A percentile compares a stretch with the other conserved stretches of the same genome.
Evolutionary conservation across 1,139 yeast species (phyloP).

Genomic region (Yamadazyma oceani): DNA sequence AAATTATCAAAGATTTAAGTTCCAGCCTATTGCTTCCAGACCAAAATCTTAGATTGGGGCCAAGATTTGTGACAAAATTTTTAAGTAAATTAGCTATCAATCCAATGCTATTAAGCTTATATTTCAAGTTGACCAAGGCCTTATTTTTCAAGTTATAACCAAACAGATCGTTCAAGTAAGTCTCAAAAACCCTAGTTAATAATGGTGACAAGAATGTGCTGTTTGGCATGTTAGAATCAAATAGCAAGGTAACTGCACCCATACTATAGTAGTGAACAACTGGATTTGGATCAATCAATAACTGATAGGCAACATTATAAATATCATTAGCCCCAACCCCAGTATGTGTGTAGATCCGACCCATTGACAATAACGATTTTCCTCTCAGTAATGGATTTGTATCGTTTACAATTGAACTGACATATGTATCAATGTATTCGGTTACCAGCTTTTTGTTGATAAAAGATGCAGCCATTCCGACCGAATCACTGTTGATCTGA

Average conservation of each 20-base stretch:
- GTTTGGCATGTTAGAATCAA: slow-evolving; percentile 57
- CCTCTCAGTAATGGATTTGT: slow-evolving; percentile 64
- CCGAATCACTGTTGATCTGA: slow-evolving; percentile 60
- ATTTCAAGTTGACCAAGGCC: slow-evolving; percentile 30
- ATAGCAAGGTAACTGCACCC: slow-evolving; percentile 54
- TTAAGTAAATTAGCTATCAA: slow-evolving; percentile 28
- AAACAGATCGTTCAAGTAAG: slow-evolving; percentile 50
- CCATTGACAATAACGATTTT: slow-evolving; percentile 58
- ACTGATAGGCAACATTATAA: slow-evolving; percentile 57
- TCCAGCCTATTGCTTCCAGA: slow-evolving; percentile 20
- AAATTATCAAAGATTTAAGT: slow-evolving; percentile 31
- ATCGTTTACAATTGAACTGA: slow-evolving; percentile 57
- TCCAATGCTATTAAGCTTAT: slow-evolving; percentile 27
- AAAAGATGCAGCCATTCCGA: slow-evolving; percentile 59
- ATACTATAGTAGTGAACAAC: slow-evolving; percentile 73
- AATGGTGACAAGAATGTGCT: slow-evolving; percentile 41
- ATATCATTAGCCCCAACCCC: slow-evolving; percentile 40
- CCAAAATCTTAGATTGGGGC: slow-evolving; percentile 37
- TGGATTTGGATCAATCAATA: slow-evolving; percentile 82
- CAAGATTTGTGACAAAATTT: slow-evolving; percentile 35
- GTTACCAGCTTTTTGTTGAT: slow-evolving; percentile 30
- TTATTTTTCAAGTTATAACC: slow-evolving; percentile 37
- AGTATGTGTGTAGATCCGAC: slow-evolving; percentile 53
- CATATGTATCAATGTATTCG: slow-evolving; percentile 52
- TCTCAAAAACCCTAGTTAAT: slow-evolving; percentile 44